Evolutionary conservation across 495 filamentous ascomycete species (phyloP), one percentile per base, ranked within the genome.

Genomic region (Aspergillus heteromorphus): DNA sequence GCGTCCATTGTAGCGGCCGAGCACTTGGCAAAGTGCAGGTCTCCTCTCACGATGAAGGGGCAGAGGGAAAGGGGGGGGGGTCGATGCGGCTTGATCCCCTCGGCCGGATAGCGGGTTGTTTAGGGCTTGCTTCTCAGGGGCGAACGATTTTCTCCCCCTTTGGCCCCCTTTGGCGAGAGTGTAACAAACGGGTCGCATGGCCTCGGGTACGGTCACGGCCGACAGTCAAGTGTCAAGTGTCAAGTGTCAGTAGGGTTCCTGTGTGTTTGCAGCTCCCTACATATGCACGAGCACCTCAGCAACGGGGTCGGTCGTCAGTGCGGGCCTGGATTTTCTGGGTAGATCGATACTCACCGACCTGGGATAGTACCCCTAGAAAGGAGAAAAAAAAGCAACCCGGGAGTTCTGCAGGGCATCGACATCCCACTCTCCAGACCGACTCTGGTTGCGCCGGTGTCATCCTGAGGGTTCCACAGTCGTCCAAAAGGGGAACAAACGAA

Each of bases 401-500:
- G 48, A 48, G 51, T 55, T 49, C 57, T 43, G 54, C 51, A 54
- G 31, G 49, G 42, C 41, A 31, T 30, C 36, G 48, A 18, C 23
- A n/a, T 41, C n/a, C 34, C 47, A 31, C 41, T 53, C 51, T 43
- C 51, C 40, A 63, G 51, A 63, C 58, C 45, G 55, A 59, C 56
- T 50, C 45, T 42, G 53, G 60, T 55, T 61, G 60, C 51, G 55
- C 54, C 53, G 49, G 54, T 56, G 51, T 48, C 53, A 55, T 58
- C 55, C 49, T 36, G 29, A 57, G 48, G 64, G 64, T 66, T 51
- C 62, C 58, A 66, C 64, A 63, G 49, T 51, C 51, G 16, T 53
- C 45, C 49, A 27, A 53, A 34, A 38, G 29, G 40, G 40, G 40
- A 57, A 62, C 54, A 51, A 58, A 56, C 54, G 55, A 60, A 27